Base-by-base conservation (phyloP, 1,284 basidiomycete genomes). In the Gymnopus androsaceus region DNA sequence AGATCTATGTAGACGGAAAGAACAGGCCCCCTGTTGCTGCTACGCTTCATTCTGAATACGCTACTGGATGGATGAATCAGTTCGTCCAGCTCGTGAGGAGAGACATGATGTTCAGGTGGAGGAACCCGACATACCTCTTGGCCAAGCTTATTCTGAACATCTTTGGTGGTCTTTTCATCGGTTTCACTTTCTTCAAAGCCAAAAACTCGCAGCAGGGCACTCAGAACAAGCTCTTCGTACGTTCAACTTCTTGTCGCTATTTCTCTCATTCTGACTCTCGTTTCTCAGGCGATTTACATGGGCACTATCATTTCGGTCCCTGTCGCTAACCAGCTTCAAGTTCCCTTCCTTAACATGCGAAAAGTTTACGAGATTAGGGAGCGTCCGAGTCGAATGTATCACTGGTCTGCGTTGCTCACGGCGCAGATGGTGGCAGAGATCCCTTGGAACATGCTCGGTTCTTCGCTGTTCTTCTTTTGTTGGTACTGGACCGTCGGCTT, bases 181-280 rank as follows among this genome's bases (percentile, higher is more conserved):
- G 83, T 67, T 80, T 82, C 67, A 81, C 68, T 58, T 79, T 94
- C 77, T 94, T 79, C 79, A 76, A 85, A 56, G 74, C 88, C 2
- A 82, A 84, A 55, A 75, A 83, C 52, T 79, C 81, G 3, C 78
- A 87, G 49, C 83, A 86, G 60, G 92, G 90, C 45, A 84, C 87
- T 0, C 91, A 94, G 69, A 90, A 92, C 71, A 90, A 93, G 70
- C 80, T 94, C 40, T 94, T 94, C 55, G 75, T 76, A 52, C 33
- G 72, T 66, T n/a, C 46, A 17, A 41, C 44, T 30, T 19, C 12
- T 44, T 23, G 2, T 23, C 9, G 25, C 30, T 19, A 25, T 42
- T 27, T 37, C 11, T 34, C 17, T 23, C 17, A n/a, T 31, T 3
- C 9, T 40, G n/a, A n/a, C 34, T 11, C 23, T 31, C 8, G 2